Evolutionary conservation across 129 eudicot genomes (phyloP).

Genomic region (Saussurea involucrata): DNA sequence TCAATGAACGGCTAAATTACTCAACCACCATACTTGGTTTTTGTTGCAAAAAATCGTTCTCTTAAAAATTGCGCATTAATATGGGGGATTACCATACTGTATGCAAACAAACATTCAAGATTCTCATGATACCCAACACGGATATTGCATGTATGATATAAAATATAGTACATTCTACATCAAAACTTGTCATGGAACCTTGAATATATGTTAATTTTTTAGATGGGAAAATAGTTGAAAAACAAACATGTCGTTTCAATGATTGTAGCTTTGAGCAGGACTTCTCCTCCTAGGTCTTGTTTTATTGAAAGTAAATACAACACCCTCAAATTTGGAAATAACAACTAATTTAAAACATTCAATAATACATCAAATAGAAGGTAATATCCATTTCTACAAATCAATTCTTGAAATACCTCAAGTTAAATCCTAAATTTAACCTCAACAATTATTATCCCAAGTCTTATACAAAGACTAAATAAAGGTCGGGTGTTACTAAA

Average conservation of each 20-base stretch:
- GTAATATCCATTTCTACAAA: too few species aligned
- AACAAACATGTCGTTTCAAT: constrained; percentile 52
- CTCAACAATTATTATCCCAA: too few species aligned
- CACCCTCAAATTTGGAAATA: too few species aligned
- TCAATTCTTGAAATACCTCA: too few species aligned
- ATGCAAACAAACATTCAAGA: too few species aligned
- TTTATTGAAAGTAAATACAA: constrained; percentile 52
- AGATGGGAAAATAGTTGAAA: background rate
- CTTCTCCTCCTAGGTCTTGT: constrained; percentile 80
- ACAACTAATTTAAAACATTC: too few species aligned
- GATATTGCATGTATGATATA: background rate
- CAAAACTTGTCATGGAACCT: background rate
- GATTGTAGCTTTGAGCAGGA: constrained; percentile 64
- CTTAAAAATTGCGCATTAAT: background rate
- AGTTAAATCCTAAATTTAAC: too few species aligned
- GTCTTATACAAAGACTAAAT: too few species aligned
- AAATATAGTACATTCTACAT: background rate
- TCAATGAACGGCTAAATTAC: background rate
- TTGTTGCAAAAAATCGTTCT: background rate
- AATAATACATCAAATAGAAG: too few species aligned
- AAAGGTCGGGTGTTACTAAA: too few species aligned
- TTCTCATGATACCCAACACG: background rate
- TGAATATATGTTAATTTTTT: background rate
- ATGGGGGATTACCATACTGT: too few species aligned
- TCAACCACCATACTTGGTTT: too few species aligned